Evolutionary conservation across 2,329 filamentous ascomycete species (phyloP), one percentile per base, ranked within the genome.

Genomic region (Claviceps sorghi): DNA sequence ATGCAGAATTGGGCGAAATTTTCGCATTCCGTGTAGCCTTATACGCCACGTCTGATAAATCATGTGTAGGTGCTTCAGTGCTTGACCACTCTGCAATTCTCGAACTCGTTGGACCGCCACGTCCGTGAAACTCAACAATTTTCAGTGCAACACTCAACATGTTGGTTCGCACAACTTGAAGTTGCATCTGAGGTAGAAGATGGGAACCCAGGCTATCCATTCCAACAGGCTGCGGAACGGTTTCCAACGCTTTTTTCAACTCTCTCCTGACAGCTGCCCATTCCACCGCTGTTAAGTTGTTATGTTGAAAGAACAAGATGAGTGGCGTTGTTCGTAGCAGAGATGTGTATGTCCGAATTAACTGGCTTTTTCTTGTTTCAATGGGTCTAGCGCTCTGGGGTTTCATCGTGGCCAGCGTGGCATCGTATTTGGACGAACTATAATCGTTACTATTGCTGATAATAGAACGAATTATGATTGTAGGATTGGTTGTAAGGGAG

Each of bases 311-410:
- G 62, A 96, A 77, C 54, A 96, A 78, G 59, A 95, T 83, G 55
- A 96, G 69, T 42, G 90, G 89, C 11, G 87, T 84, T 22, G 88
- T 88, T 54, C 87, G 87, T 54, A 96, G 80, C 55, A 95, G 74
- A 47, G 90, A 93, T 50, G 90, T 88, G 70, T 96, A 96, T 61
- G 86, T 82, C 53, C 90, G 82, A 54, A 82, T 76, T 54, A 97
- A 77, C 69, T 98, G 93, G 17, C 89, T 84, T 72, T 97, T 95
- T 66, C 91, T 85, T 62, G 84, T 84, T 65, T 95, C 86, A 47
- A 90, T 80, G 21, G 83, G 85, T 65, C 91, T 87, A 65, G 94
- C 85, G 52, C 87, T 95, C 4, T 88, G 88, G 2, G 90, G 91
- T 68, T 96, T 89, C 1, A 82, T 84, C 4, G 30, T 49, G 0